Evolutionary conservation across 176 grass and related monocot species (phyloP), one percentile per base, ranked within the genome.

Genomic region (Guadua angustifolia): DNA sequence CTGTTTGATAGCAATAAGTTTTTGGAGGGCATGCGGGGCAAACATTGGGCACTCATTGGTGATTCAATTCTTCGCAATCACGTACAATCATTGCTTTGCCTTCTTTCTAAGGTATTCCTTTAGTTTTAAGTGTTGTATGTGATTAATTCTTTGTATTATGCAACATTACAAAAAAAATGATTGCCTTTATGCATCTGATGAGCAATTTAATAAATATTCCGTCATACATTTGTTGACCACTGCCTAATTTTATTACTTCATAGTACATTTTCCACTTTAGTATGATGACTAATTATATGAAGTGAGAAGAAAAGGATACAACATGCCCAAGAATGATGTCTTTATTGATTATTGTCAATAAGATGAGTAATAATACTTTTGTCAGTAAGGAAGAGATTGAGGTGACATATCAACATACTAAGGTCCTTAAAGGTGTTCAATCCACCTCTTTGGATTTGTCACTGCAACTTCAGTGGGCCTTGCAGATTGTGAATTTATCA

Each of bases 31-130:
- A 95, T 94, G 89, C 33, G 66, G 46, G 89, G 88, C 45, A 94
- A 87, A 73, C 89, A 87, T 83, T 99, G 91, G 96, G 96, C 89
- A 25, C 78, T 99, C 19, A 83, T 99, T 42, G 96, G 96, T 29
- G 93, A 99, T 80, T 99, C 96, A 19, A 95, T 99, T 82, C 81
- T 99, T 57, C 91, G 96, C 7, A 99, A 99, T 73, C 96, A 99
- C 14, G 83, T 86, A 66, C 93, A 99, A 44, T 99, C 96, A 52
- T 85, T 99, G 74, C 87, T 99, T 72, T 99, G 96, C 57, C 91
- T 95, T 77, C 91, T 99, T 84, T 87, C 96, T 19, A 90, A 90
- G 95, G 95, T 98, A 84, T 66, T 46, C 1, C 8, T 1, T 78
- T 47, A 6, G 21, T 60, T 58, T 84, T 17, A 36, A 53, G n/a